Evolutionary conservation across 305 asterid genomes (phyloP).

Genomic region (Caryopteris hybrid): DNA sequence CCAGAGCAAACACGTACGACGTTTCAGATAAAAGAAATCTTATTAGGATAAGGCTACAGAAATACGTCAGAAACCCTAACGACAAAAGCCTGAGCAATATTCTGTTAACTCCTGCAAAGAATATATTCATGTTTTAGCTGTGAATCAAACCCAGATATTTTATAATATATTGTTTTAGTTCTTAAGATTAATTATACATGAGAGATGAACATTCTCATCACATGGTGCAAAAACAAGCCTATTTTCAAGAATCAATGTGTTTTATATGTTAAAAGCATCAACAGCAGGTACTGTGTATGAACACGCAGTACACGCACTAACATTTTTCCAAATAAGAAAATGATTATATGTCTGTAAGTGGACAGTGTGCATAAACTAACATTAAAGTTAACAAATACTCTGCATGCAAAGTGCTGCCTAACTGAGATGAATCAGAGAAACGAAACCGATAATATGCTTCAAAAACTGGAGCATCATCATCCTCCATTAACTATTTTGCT

Average conservation of each 20-base stretch:
- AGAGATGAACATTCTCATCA: slow-evolving; percentile 5
- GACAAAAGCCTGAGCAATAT: neutral
- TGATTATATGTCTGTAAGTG: slow-evolving; percentile 20
- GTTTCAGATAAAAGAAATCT: neutral
- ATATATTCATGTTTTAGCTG: slow-evolving; percentile 18
- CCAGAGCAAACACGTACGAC: slow-evolving; percentile 19
- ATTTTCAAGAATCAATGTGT: slow-evolving; percentile 11
- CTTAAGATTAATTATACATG: no score
- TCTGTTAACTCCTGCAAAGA: neutral
- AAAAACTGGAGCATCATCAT: slow-evolving; percentile 15
- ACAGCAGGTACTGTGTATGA: neutral
- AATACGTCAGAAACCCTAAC: neutral
- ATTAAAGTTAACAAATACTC: slow-evolving; percentile 14
- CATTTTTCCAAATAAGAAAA: neutral
- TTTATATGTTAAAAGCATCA: neutral
- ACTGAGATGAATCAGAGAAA: slow-evolving; percentile 21
- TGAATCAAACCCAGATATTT: neutral
- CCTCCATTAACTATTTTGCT: slow-evolving; percentile 8
- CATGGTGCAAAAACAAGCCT: neutral
- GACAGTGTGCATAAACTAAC: slow-evolving; percentile 21
- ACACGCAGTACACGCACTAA: slow-evolving; percentile 18
- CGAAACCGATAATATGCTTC: slow-evolving; percentile 33
- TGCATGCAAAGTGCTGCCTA: slow-evolving; percentile 21
- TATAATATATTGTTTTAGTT: no score
- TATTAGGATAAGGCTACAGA: neutral